A percentile compares a stretch with the other conserved stretches of the same genome.
These are phyloP conservation scores for Elaeagnus macrophylla DNA, from an alignment of 306 rosid genomes.

Conservation along the genomic window DNA sequence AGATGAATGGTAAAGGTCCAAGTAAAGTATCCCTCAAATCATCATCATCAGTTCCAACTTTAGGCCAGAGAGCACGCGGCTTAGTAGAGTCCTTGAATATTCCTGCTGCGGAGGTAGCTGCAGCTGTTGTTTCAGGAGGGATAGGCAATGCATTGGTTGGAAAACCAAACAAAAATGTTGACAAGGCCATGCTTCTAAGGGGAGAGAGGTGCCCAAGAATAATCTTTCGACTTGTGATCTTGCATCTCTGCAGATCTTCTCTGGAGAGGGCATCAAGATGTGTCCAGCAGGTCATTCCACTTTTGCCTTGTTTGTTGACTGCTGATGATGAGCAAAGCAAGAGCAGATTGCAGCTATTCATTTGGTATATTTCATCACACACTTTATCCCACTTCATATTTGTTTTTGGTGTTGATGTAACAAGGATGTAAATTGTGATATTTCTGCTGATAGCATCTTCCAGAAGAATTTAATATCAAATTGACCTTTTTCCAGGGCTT, in stretches of 20 bases:
- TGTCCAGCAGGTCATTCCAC: slow-evolving; percentile 71
- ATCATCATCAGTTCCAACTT: slow-evolving; percentile 60
- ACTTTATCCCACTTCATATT: slow-evolving; percentile 12
- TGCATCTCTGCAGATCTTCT: slow-evolving; percentile 81
- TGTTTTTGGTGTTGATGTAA: slow-evolving; percentile 9
- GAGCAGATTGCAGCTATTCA: slow-evolving; percentile 77
- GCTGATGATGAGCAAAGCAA: slow-evolving; percentile 97
- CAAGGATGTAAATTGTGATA: not conserved
- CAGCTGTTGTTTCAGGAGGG: slow-evolving; percentile 96
- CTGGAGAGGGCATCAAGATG: slow-evolving; percentile 82
- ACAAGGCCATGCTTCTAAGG: slow-evolving; percentile 91
- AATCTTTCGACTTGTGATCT: slow-evolving; percentile 72
- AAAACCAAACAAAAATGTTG: slow-evolving; percentile 72
- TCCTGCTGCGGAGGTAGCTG: slow-evolving; percentile 99
- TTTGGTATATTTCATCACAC: slow-evolving; percentile 51
- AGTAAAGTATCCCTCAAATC: slow-evolving; percentile 55
- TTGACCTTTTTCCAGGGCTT: slow-evolving; percentile 54
- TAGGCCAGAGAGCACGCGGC: slow-evolving; percentile 97
- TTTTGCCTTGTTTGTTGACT: slow-evolving; percentile 70
- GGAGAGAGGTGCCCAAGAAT: slow-evolving; percentile 91
- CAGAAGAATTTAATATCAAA: slow-evolving; percentile 22
- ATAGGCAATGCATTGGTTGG: slow-evolving; percentile 80
- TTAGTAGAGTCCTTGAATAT: slow-evolving; percentile 92
- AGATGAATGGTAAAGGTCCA: slow-evolving; percentile 77
- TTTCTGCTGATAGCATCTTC: slow-evolving; percentile 1